Percentiles rank a stretch among this genome's conserved stretches.
Evolutionary conservation across 306 rosid genomes (phyloP).

Genomic region (Cicer chorassanicum): DNA sequence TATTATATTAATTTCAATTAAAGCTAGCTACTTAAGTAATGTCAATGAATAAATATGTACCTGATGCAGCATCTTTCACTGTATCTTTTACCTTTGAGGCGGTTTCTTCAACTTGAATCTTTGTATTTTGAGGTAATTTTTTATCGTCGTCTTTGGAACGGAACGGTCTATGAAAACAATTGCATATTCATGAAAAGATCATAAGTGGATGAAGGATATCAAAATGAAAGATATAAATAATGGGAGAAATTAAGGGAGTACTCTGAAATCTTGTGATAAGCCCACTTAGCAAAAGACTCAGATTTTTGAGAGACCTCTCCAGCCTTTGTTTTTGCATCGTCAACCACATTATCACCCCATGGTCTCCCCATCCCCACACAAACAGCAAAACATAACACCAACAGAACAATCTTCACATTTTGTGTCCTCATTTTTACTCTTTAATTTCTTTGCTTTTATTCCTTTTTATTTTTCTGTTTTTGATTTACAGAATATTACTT

Average conservation of each 20-base stretch:
- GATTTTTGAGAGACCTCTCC: slow-evolving; percentile 40
- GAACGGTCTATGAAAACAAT: background rate
- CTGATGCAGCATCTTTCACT: slow-evolving; percentile 46
- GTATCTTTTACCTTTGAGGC: slow-evolving; percentile 34
- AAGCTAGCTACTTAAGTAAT: background rate
- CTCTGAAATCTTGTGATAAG: slow-evolving; percentile 49
- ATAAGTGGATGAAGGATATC: too few species aligned
- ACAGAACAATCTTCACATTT: slow-evolving; percentile 37
- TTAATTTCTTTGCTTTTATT: background rate
- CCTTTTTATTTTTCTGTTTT: background rate
- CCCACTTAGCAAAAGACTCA: slow-evolving; percentile 53
- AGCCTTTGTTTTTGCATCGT: slow-evolving; percentile 24
- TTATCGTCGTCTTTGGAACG: background rate
- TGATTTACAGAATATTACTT: background rate
- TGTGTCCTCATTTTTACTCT: slow-evolving; percentile 38
- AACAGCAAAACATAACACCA: slow-evolving; percentile 47
- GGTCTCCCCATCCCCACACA: slow-evolving; percentile 38
- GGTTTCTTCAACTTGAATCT: slow-evolving; percentile 33
- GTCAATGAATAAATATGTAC: background rate
- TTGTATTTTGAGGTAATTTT: slow-evolving; percentile 8
- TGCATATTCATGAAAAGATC: slow-evolving; percentile 5
- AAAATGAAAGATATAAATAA: too few species aligned
- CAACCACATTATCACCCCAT: slow-evolving; percentile 7
- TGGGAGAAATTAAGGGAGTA: background rate
- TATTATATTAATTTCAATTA: background rate